Evolutionary conservation across 768 basidiomycete genomes (phyloP).

Genomic region (Amanita brunnescens): DNA sequence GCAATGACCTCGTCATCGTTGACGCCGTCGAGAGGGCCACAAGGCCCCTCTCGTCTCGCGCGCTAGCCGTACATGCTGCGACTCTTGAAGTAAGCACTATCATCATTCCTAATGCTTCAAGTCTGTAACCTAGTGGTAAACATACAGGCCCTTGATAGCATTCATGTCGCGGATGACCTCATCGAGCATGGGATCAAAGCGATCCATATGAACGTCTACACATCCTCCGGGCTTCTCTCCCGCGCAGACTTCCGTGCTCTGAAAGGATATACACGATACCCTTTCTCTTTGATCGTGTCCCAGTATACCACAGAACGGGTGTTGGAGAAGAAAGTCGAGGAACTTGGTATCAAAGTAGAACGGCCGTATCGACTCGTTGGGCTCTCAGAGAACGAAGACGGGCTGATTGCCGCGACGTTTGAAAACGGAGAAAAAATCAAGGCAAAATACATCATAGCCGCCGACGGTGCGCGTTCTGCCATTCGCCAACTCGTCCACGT

Average conservation of each 20-base stretch:
- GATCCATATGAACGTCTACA: slow-evolving; percentile 17
- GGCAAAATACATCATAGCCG: slow-evolving; percentile 40
- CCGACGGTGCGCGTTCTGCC: slow-evolving; percentile 40
- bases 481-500: slow-evolving; percentile 37
- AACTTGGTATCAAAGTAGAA: slow-evolving; percentile 23
- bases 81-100: slow-evolving; percentile 36
- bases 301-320: slow-evolving; percentile 36
- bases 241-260: slow-evolving; percentile 25
- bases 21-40: no score
- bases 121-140: not conserved
- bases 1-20: slow-evolving; percentile 33
- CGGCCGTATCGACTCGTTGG: slow-evolving; percentile 32
- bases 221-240: slow-evolving; percentile 21
- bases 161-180: slow-evolving; percentile 33
- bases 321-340: slow-evolving; percentile 26
- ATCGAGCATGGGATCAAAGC: slow-evolving; percentile 27
- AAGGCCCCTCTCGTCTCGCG: slow-evolving; percentile 26
- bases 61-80: slow-evolving; percentile 39
- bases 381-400: slow-evolving; percentile 20
- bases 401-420: slow-evolving; percentile 32
- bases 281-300: slow-evolving; percentile 33
- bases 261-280: slow-evolving; percentile 31
- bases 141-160: slow-evolving; percentile 33
- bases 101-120: not conserved
- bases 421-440: slow-evolving; percentile 35